These are phyloP conservation scores for Papiliotrema fonsecae DNA, from an alignment of 1,284 basidiomycete species.

Conservation along the genomic window DNA sequence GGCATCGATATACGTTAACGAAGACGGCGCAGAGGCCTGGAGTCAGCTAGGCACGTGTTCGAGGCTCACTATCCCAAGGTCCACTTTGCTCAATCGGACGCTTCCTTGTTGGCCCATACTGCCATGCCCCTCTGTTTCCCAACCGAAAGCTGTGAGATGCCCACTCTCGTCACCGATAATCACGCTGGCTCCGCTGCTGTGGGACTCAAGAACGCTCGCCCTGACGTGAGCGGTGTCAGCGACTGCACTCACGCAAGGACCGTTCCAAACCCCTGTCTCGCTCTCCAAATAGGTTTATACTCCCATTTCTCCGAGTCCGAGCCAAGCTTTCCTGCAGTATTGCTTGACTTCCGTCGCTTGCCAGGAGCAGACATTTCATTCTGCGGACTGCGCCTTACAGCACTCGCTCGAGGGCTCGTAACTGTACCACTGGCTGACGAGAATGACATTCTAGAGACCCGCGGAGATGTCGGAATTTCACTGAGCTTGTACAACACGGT, in stretches of 20 bases:
- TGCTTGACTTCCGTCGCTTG: slow-evolving; percentile 39
- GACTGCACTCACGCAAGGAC: slow-evolving; percentile 35
- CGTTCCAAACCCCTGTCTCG: slow-evolving; percentile 45
- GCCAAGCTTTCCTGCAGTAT: slow-evolving; percentile 12
- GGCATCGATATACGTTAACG: slow-evolving; percentile 69
- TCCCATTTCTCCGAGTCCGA: slow-evolving; percentile 14
- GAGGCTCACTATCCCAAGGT: slow-evolving; percentile 65
- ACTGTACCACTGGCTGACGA: slow-evolving; percentile 14
- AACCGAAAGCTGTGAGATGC: slow-evolving; percentile 60
- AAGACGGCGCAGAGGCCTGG: slow-evolving; percentile 69
- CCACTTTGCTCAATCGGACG: slow-evolving; percentile 55
- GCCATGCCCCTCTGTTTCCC: slow-evolving; percentile 49
- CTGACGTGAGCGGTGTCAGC: slow-evolving; percentile 50
- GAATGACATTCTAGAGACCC: slow-evolving; percentile 9
- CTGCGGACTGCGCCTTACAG: slow-evolving; percentile 29
- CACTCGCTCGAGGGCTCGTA: slow-evolving; percentile 26
- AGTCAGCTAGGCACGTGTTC: background rate
- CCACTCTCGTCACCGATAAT: slow-evolving; percentile 77
- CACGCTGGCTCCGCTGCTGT: slow-evolving; percentile 50
- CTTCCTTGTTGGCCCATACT: background rate
- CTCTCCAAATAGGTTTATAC: slow-evolving; percentile 36
- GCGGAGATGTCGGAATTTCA: slow-evolving; percentile 11
- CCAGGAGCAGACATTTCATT: slow-evolving; percentile 29
- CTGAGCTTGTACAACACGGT: slow-evolving; percentile 30
- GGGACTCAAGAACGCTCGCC: slow-evolving; percentile 27